phyloP scores from a whole-genome alignment of 768 basidiomycete genomes.

The Auriscalpium orientale region DNA sequence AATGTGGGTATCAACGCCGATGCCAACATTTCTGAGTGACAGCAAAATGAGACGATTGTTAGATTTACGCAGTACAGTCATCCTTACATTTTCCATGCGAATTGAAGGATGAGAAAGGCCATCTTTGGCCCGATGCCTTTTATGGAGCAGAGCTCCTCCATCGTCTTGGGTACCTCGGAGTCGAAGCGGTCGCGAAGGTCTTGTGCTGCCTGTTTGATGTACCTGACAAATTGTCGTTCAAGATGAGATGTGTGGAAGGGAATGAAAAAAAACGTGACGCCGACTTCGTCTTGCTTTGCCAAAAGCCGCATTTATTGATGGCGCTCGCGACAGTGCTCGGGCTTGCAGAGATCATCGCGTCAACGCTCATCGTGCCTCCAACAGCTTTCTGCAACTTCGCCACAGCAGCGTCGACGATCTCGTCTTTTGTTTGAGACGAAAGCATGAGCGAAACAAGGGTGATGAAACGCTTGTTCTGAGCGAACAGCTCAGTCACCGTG shows the following conservation, averaged over 20 bases:
- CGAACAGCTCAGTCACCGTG: too few species aligned
- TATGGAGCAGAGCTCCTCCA: constrained; percentile 80
- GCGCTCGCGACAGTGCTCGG: constrained; percentile 56
- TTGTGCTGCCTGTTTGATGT: constrained; percentile 67
- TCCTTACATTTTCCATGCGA: constrained; percentile 75
- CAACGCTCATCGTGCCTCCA: constrained; percentile 70
- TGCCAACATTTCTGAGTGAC: constrained; percentile 64
- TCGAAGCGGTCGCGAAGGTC: constrained; percentile 63
- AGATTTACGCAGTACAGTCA: not conserved
- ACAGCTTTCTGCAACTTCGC: constrained; percentile 62
- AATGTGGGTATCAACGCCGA: constrained; percentile 95
- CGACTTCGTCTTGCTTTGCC: constrained; percentile 79
- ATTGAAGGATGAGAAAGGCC: constrained; percentile 80
- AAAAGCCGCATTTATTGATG: constrained; percentile 89
- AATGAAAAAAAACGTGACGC: constrained; percentile 17
- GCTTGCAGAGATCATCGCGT: constrained; percentile 61
- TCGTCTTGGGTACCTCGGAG: constrained; percentile 83
- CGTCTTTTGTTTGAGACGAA: constrained; percentile 92
- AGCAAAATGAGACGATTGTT: too few species aligned
- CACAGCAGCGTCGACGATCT: constrained; percentile 78
- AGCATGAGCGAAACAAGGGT: constrained; percentile 92
- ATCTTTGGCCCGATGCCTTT: constrained; percentile 96
- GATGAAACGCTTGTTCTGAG: constrained; percentile 70
- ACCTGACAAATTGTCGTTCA: constrained; percentile 32
- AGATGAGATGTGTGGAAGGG: not conserved